Conservation (phyloP, 306 rosid genomes). For the Cucurbita moschata region DNA sequence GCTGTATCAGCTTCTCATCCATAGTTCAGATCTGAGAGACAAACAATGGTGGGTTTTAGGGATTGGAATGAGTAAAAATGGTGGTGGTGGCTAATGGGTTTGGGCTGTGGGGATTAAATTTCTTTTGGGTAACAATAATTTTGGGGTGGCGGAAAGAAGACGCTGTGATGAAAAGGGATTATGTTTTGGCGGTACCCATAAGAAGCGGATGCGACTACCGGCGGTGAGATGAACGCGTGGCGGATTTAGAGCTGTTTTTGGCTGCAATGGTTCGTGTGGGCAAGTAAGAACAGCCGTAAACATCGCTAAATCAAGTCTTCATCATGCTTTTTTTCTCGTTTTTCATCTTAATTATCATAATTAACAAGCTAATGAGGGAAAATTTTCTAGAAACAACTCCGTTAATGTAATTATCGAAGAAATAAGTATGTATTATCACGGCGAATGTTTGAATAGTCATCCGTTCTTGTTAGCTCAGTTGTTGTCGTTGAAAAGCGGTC, state of each 20-base stretch:
- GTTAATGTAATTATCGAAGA: too few relatives aligned
- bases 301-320: too few relatives aligned
- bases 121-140: neutral
- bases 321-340: too few relatives aligned
- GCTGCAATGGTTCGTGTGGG: neutral
- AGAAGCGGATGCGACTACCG: slow-evolving; percentile 5
- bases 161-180: neutral
- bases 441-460: too few relatives aligned
- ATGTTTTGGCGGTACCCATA: slow-evolving; percentile 17
- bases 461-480: too few relatives aligned
- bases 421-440: too few relatives aligned
- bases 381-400: too few relatives aligned
- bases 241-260: slow-evolving; percentile 7
- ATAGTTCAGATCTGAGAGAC: slow-evolving; percentile 34
- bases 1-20: slow-evolving; percentile 63
- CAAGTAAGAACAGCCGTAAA: too few relatives aligned
- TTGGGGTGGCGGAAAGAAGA: slow-evolving; percentile 20
- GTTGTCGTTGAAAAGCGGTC: too few relatives aligned
- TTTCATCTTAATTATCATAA: too few relatives aligned
- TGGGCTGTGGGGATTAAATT: neutral
- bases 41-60: neutral
- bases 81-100: neutral
- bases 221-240: slow-evolving; percentile 28
- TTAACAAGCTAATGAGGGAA: too few relatives aligned
- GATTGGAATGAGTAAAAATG: neutral